Conservation (phyloP, 345 rosid genomes). For the rapeseed (Brassica napus) region DNA sequence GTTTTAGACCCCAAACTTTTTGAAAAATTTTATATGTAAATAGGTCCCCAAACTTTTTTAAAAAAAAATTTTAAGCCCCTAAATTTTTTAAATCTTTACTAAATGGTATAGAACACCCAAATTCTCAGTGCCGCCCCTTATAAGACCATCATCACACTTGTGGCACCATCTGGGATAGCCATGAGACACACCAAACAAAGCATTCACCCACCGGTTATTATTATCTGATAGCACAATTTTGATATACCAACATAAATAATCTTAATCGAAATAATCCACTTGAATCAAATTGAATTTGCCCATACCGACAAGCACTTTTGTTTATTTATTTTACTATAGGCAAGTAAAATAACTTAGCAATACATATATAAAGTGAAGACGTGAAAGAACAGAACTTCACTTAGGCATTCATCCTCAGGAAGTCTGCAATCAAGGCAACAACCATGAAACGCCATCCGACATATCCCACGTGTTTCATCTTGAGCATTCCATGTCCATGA, state of each 20-base stretch:
- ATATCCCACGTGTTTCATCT: slow-evolving; percentile 93
- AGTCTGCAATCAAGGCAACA: slow-evolving; percentile 92
- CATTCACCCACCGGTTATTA: slow-evolving; percentile 17
- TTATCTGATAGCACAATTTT: background rate
- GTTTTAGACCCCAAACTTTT: too few relatives aligned
- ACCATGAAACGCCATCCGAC: slow-evolving; percentile 97
- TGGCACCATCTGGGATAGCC: slow-evolving; percentile 31
- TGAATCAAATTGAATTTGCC: background rate
- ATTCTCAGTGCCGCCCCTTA: too few relatives aligned
- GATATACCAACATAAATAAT: background rate
- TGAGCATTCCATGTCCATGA: slow-evolving; percentile 99
- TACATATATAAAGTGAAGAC: background rate
- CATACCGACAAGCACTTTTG: background rate
- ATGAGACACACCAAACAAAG: slow-evolving; percentile 6
- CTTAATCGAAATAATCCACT: background rate
- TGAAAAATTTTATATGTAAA: too few relatives aligned
- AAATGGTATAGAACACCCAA: too few relatives aligned
- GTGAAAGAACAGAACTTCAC: slow-evolving; percentile 44
- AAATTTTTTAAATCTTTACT: too few relatives aligned
- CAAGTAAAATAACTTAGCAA: background rate
- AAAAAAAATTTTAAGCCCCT: too few relatives aligned
- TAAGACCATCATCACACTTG: slow-evolving; percentile 1
- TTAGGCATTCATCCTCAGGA: slow-evolving; percentile 87
- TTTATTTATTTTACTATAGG: background rate
- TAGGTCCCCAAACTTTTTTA: too few relatives aligned